Evolutionary conservation across 2,329 filamentous ascomycete genomes (phyloP), one percentile per base, ranked within the genome.

Genomic region (Pseudocercospora pini-densiflorae): DNA sequence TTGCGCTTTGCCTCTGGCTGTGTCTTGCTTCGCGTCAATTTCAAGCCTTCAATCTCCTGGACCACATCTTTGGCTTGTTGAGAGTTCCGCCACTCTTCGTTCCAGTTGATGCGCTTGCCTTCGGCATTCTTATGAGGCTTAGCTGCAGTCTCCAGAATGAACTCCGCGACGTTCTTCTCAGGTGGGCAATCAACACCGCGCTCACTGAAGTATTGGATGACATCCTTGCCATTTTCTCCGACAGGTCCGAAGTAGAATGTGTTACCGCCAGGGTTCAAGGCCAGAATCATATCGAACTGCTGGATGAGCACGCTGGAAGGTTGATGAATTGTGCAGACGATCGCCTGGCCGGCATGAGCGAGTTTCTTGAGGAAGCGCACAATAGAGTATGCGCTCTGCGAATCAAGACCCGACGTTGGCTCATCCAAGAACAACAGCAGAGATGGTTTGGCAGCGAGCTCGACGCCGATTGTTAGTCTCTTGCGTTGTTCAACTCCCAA

Each of bases 241-340:
- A 92, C 87, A 0, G 88, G 86, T 0, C 90, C 90, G 65, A 92
- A 92, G 78, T 92, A 93, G 77, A 91, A 90, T 0, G 88, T 89
- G 74, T 90, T 90, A 21, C 89, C 89, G 16, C 88, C 89, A 0
- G 85, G 88, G 72, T 90, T 90, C 33, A 92, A 82, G 1, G 88
- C 88, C 1, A 92, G 83, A 19, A 92, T 87, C 85, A 90, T 90
- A 75, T 92, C 90, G 77, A 92, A 92, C 73, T 92, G 85, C 73
- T 91, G 85, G 64, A 92, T 88, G 1, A 92, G 81, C 66, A 90
- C 84, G 1, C 88, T 89, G 1, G 87, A 90, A 3, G 90, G 90
- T 73, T 92, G 90, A 73, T 92, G 90, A 62, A 92, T 92, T 0
- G 90, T 92, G 77, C 90, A 92, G 61, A 92, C 82, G 68, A 92